Evolutionary conservation across 78 protist genomes (phyloP).

Genomic region (Reticulomyxa filosa): DNA sequence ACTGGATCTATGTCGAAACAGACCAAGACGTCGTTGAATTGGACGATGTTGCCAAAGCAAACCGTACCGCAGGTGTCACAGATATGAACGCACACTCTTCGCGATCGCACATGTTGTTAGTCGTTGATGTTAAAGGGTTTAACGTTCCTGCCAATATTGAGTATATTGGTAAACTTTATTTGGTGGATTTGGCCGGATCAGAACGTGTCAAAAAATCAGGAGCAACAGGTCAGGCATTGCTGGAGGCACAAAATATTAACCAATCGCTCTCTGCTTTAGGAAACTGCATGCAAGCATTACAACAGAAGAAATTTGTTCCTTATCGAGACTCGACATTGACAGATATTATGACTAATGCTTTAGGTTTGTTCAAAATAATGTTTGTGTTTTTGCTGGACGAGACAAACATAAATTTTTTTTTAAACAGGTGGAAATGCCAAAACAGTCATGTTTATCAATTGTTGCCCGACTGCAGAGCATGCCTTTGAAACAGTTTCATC

Average conservation of each 20-base stretch:
- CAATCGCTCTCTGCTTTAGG: slow-evolving; percentile 15
- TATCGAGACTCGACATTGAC: slow-evolving; percentile 2
- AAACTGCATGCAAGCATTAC: slow-evolving; percentile 19
- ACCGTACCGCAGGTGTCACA: not conserved
- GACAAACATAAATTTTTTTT: no score
- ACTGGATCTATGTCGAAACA: not conserved
- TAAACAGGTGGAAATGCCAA: slow-evolving; percentile 4
- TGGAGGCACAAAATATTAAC: slow-evolving; percentile 25
- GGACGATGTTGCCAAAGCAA: not conserved
- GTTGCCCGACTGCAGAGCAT: not conserved
- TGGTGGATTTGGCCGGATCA: slow-evolving; percentile 15
- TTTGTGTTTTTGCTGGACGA: no score
- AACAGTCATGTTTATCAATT: slow-evolving; percentile 1
- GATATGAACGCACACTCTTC: not conserved
- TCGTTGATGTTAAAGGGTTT: not conserved
- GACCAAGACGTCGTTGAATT: not conserved
- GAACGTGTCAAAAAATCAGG: not conserved
- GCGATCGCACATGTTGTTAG: slow-evolving; percentile 19
- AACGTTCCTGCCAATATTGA: not conserved
- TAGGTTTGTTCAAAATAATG: no score
- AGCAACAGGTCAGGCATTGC: not conserved
- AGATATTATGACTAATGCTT: not conserved
- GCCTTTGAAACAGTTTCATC: not conserved
- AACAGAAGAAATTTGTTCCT: not conserved
- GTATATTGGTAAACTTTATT: not conserved